Percentiles rank a stretch among this genome's conserved stretches.
Conservation (phyloP, 257 asterid species). For the Sherardia arvensis region DNA sequence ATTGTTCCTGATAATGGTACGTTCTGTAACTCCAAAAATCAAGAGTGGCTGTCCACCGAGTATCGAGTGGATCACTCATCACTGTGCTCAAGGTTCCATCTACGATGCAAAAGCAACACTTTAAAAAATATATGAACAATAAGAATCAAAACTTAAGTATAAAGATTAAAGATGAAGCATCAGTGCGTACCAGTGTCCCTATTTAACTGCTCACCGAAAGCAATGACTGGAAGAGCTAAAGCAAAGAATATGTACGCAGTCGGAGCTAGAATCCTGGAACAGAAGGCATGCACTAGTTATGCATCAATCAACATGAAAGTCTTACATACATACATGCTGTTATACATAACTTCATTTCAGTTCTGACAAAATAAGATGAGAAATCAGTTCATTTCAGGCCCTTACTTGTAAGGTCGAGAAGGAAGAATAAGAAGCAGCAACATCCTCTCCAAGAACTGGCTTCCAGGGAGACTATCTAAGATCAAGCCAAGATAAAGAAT, state of each 20-base stretch:
- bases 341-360: no score
- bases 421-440: constrained; percentile 61
- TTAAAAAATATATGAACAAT: no score
- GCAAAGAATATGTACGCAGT: constrained; percentile 86
- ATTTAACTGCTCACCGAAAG: constrained; percentile 85
- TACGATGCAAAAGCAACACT: no score
- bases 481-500: no score
- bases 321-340: no score
- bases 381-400: no score
- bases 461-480: constrained; percentile 87
- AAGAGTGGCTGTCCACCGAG: no score
- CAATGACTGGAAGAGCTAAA: constrained; percentile 88
- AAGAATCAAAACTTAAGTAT: no score
- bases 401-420: constrained; percentile 88
- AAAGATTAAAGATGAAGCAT: neutral
- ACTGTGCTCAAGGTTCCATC: constrained; percentile 75
- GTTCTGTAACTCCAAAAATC: constrained; percentile 93
- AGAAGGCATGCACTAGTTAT: no score
- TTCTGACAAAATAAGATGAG: no score
- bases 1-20: constrained; percentile 78
- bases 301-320: no score
- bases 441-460: constrained; percentile 91
- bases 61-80: constrained; percentile 73
- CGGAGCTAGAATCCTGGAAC: constrained; percentile 74
- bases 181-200: constrained; percentile 97